A percentile compares a stretch with the other conserved stretches of the same genome.
Evolutionary conservation across 805 yeast species (phyloP).

Genomic region (Candida ulmi): DNA sequence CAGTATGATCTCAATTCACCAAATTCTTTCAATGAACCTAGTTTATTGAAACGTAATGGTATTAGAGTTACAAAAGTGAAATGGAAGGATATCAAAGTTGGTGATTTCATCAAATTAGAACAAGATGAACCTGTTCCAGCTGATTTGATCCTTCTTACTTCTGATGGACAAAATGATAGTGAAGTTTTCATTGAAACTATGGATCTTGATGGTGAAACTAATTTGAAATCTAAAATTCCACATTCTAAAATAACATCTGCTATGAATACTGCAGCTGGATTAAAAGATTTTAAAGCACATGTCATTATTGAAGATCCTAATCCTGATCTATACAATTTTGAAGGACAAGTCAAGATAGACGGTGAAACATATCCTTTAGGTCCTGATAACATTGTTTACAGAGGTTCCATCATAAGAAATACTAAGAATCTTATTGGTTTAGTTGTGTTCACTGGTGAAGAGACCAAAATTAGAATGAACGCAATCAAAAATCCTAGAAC

Average conservation of each 20-base stretch:
- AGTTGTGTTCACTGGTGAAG: constrained; percentile 92
- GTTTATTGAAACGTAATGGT: constrained; percentile 21
- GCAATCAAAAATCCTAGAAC: constrained; percentile 84
- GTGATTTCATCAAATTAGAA: constrained; percentile 67
- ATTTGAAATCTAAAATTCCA: constrained; percentile 70
- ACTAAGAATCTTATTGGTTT: constrained; percentile 71
- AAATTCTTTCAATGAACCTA: constrained; percentile 24
- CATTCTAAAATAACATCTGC: constrained; percentile 54
- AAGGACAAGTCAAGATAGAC: constrained; percentile 56
- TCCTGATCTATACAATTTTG: constrained; percentile 83
- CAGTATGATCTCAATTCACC: constrained; percentile 9
- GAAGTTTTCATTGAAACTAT: constrained; percentile 86
- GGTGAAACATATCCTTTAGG: constrained; percentile 53
- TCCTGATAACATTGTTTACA: constrained; percentile 76
- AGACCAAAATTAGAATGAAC: constrained; percentile 92
- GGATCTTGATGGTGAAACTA: constrained; percentile 98
- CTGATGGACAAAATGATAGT: constrained; percentile 47
- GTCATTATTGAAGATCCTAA: constrained; percentile 88
- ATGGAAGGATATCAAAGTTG: constrained; percentile 86
- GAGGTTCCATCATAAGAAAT: constrained; percentile 88
- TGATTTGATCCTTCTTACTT: constrained; percentile 69
- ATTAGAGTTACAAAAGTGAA: constrained; percentile 19
- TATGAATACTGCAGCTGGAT: constrained; percentile 43
- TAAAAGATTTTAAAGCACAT: constrained; percentile 44
- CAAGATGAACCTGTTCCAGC: constrained; percentile 95